Evolutionary conservation across 805 yeast species (phyloP).

Genomic region (Yamadazyma philogaea): DNA sequence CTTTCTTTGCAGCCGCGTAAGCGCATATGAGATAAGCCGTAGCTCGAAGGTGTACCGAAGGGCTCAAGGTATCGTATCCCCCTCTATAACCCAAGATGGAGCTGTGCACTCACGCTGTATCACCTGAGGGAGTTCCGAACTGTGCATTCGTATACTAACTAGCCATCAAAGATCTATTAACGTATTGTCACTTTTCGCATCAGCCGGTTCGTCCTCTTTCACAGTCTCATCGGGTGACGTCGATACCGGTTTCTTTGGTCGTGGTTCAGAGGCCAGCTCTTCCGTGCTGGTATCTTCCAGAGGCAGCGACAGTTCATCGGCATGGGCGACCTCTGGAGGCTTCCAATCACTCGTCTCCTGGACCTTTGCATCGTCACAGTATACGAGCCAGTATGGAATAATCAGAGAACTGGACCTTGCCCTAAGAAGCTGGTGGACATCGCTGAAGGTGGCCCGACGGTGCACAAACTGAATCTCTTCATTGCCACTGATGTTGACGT

Average conservation of each 20-base stretch:
- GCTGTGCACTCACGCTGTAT: neutral
- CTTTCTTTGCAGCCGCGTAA: conserved; percentile 2
- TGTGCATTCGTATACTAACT: neutral
- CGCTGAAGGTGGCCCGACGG: conserved; percentile 7
- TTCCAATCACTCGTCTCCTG: neutral
- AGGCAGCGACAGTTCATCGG: too few species aligned
- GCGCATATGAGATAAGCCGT: conserved; percentile 5
- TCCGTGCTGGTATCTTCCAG: neutral
- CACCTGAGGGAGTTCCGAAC: neutral
- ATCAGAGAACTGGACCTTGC: conserved; percentile 1
- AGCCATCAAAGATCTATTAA: conserved; percentile 2
- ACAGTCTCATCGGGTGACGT: neutral
- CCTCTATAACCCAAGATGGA: too few species aligned
- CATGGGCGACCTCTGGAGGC: neutral
- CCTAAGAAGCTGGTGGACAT: conserved; percentile 1
- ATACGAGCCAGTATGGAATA: conserved; percentile 6
- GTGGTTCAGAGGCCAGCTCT: neutral
- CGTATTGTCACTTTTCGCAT: conserved; percentile 1
- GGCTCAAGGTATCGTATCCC: too few species aligned
- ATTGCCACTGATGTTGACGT: conserved; percentile 5
- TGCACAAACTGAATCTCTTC: conserved; percentile 7
- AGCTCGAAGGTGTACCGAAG: too few species aligned
- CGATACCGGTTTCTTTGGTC: neutral
- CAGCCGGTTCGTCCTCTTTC: neutral
- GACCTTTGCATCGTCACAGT: conserved; percentile 9